phyloP scores from a whole-genome alignment of 352 stramenopile genomes.

The Globisporangium apiculatum region DNA sequence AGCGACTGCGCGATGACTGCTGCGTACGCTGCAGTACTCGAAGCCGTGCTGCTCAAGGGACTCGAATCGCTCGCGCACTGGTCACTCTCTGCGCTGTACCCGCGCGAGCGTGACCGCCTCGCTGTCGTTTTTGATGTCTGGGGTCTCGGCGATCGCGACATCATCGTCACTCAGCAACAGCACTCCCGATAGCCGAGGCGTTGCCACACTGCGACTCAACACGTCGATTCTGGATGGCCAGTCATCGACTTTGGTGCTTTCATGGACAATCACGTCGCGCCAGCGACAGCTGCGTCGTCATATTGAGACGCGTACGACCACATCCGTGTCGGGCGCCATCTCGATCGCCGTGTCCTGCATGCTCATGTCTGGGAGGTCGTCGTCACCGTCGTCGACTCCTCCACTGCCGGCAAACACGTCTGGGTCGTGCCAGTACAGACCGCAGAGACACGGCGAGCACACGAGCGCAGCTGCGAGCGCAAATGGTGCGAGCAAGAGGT shows the following conservation, averaged over 20 bases:
- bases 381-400: neutral
- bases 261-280: too few species aligned
- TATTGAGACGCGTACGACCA: constrained; percentile 9
- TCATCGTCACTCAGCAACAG: neutral
- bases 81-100: constrained; percentile 16
- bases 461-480: constrained; percentile 19
- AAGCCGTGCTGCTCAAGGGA: constrained; percentile 9
- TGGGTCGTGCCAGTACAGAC: constrained; percentile 11
- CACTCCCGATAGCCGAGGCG: too few species aligned
- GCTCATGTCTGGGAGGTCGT: constrained; percentile 5
- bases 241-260: too few species aligned
- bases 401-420: constrained; percentile 2
- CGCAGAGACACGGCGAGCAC: constrained; percentile 16
- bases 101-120: constrained; percentile 6
- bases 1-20: neutral
- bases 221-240: constrained; percentile 14
- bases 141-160: constrained; percentile 13
- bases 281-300: neutral
- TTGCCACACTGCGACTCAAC: constrained; percentile 1
- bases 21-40: constrained; percentile 4
- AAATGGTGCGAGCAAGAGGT: constrained; percentile 41
- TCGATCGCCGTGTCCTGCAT: constrained; percentile 11
- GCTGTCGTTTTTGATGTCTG: constrained; percentile 16
- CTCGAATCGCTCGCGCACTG: constrained; percentile 14
- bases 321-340: constrained; percentile 11